Percentiles rank a stretch among this genome's conserved stretches.
Conservation (phyloP, 257 asterid genomes). For the Solanum ossicruentum region DNA sequence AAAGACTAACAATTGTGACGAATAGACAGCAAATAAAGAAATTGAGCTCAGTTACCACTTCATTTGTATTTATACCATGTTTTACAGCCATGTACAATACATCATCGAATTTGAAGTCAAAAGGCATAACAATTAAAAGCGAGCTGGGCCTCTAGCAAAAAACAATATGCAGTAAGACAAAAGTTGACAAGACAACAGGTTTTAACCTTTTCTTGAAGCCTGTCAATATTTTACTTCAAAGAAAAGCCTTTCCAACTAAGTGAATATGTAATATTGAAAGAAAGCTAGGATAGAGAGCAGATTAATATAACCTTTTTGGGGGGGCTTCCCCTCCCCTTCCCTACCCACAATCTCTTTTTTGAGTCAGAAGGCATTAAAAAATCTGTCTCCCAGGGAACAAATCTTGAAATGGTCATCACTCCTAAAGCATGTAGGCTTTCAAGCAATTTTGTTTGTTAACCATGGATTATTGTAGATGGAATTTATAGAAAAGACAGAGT, state of each 20-base stretch:
- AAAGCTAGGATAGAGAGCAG: neutral
- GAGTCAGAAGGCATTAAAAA: neutral
- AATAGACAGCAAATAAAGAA: neutral
- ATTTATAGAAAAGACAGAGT: neutral
- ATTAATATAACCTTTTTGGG: neutral
- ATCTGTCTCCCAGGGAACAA: neutral
- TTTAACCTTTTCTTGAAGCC: neutral
- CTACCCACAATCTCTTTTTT: neutral
- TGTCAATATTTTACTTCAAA: neutral
- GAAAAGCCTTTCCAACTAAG: neutral
- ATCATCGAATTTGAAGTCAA: neutral
- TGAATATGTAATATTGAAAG: neutral
- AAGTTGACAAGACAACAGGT: neutral
- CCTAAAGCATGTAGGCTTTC: neutral
- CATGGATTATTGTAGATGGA: neutral
- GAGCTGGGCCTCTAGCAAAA: neutral
- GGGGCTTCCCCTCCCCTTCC: neutral
- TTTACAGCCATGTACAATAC: neutral
- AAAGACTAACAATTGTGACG: neutral
- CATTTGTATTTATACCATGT: neutral
- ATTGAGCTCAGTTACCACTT: neutral
- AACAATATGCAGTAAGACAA: neutral
- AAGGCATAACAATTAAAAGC: neutral
- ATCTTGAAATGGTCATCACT: neutral
- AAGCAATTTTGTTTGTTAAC: neutral